Conservation (phyloP, 768 basidiomycete species). For the Mycena latifolia region DNA sequence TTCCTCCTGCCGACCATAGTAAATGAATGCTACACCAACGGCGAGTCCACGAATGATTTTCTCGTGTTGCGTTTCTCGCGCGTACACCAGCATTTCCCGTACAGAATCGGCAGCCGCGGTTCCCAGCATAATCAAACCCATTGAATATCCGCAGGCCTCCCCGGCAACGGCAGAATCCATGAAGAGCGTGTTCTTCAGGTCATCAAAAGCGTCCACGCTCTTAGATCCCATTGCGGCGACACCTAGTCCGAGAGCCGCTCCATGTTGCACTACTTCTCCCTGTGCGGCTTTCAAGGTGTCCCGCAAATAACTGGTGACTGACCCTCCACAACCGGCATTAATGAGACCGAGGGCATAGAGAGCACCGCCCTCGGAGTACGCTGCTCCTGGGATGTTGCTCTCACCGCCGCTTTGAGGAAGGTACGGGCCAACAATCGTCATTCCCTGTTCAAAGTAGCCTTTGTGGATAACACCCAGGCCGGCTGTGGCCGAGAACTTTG, state of each 20-base stretch:
- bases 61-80: conserved; percentile 97
- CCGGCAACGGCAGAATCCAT: conserved; percentile 96
- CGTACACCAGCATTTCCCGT: conserved; percentile 96
- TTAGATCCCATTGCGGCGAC: conserved; percentile 95
- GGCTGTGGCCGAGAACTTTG: conserved; percentile 97
- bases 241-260: conserved; percentile 96
- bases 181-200: conserved; percentile 90
- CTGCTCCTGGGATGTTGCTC: conserved; percentile 80
- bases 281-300: conserved; percentile 81
- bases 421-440: conserved; percentile 93
- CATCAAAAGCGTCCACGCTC: conserved; percentile 91
- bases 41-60: conserved; percentile 98
- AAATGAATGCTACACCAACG: conserved; percentile 92
- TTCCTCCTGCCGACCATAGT: conserved; percentile 93
- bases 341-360: conserved; percentile 95
- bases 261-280: conserved; percentile 94
- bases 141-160: conserved; percentile 95
- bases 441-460: conserved; percentile 94
- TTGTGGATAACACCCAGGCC: conserved; percentile 98
- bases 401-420: conserved; percentile 85
- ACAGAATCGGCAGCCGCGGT: conserved; percentile 84
- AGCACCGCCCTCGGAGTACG: conserved; percentile 96
- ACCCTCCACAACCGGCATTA: conserved; percentile 90
- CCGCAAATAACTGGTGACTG: conserved; percentile 82
- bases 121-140: conserved; percentile 99